These are phyloP conservation scores for Didymella keratinophila DNA, from an alignment of 2,329 filamentous ascomycete species.

Conservation along the genomic window DNA sequence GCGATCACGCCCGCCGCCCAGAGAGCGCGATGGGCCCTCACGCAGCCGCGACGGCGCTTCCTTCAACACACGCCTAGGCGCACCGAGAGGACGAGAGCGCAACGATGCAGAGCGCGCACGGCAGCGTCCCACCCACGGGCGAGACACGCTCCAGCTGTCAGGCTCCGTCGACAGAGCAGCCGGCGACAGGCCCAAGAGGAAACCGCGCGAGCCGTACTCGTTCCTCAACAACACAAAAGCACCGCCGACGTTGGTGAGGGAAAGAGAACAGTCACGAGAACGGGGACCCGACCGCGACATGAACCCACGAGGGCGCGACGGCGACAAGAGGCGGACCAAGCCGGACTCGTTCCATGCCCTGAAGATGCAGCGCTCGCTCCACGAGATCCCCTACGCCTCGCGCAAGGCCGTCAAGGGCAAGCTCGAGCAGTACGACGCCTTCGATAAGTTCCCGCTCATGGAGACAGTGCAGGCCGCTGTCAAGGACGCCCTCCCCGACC, in stretches of 20 bases:
- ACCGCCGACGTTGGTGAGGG: constrained; percentile 34
- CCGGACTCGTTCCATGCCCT: constrained; percentile 76
- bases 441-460: constrained; percentile 81
- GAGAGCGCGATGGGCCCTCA: constrained; percentile 29
- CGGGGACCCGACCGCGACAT: constrained; percentile 16
- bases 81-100: constrained; percentile 4
- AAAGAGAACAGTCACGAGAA: constrained; percentile 15
- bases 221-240: constrained; percentile 46
- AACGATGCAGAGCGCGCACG: constrained; percentile 13
- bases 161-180: constrained; percentile 41
- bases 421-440: constrained; percentile 73
- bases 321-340: constrained; percentile 41
- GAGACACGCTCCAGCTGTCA: constrained; percentile 59
- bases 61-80: constrained; percentile 15
- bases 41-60: not conserved
- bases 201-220: constrained; percentile 43
- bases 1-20: constrained; percentile 19
- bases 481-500: constrained; percentile 76
- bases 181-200: constrained; percentile 32
- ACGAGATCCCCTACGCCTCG: constrained; percentile 77
- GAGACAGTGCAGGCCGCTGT: constrained; percentile 76
- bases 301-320: constrained; percentile 25
- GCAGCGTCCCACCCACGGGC: constrained; percentile 25
- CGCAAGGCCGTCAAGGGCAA: constrained; percentile 67
- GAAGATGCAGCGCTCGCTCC: constrained; percentile 88